Evolutionary conservation across 257 asterid genomes (phyloP).

Genomic region (Thymus mandschuricus): DNA sequence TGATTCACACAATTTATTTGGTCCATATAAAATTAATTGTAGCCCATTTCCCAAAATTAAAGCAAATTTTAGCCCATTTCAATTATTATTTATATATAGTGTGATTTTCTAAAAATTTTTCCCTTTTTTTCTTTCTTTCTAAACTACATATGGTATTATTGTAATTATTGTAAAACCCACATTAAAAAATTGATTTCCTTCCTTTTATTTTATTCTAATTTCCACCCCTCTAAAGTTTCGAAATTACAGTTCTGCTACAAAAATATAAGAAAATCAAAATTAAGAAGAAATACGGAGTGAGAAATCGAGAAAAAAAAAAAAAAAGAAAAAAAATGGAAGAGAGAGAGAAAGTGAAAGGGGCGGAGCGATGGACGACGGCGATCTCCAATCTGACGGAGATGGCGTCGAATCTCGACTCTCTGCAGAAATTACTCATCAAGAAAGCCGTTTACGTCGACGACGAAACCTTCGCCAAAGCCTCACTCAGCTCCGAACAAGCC

Average conservation of each 20-base stretch:
- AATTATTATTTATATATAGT: too few species aligned
- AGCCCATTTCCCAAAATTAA: too few species aligned
- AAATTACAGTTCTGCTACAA: constrained; percentile 1
- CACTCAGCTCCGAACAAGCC: constrained; percentile 85
- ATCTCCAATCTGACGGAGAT: constrained; percentile 79
- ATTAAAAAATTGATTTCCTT: too few species aligned
- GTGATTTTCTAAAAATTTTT: too few species aligned
- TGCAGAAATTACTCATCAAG: constrained; percentile 69
- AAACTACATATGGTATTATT: too few species aligned
- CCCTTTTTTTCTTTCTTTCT: too few species aligned
- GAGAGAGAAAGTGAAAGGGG: constrained; percentile 55
- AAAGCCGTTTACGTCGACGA: constrained; percentile 92
- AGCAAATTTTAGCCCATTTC: too few species aligned
- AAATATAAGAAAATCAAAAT: not conserved
- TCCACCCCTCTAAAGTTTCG: not conserved
- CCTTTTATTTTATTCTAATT: not conserved
- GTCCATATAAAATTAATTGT: too few species aligned
- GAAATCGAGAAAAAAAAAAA: not conserved
- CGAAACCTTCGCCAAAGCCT: constrained; percentile 84
- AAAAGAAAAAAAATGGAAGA: constrained; percentile 46
- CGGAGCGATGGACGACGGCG: constrained; percentile 91
- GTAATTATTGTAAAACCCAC: too few species aligned
- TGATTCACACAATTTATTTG: too few species aligned
- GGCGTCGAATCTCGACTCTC: constrained; percentile 77
- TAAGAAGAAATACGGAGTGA: not conserved